phyloP scores from a whole-genome alignment of 2,329 filamentous ascomycete genomes.

The Podosphaera fusca region DNA sequence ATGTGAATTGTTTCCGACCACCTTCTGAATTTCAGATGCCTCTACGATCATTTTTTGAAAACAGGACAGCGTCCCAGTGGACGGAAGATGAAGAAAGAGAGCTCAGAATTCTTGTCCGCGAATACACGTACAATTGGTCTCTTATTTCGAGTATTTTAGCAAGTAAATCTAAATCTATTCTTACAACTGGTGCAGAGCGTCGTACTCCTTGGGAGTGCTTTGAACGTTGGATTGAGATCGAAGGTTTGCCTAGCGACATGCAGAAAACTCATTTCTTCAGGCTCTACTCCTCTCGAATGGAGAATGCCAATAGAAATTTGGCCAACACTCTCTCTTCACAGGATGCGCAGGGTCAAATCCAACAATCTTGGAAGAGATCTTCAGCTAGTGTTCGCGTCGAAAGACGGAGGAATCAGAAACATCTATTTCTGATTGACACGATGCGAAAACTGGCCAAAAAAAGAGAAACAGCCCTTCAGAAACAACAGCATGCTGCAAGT shows the following conservation, averaged over 20 bases:
- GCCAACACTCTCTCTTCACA: constrained; percentile 15
- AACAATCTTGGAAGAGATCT: constrained; percentile 37
- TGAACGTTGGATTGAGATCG: constrained; percentile 81
- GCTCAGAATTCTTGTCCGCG: constrained; percentile 59
- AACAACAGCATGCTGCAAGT: constrained; percentile 60
- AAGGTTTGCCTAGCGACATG: constrained; percentile 81
- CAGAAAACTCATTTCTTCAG: constrained; percentile 91
- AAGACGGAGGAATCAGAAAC: constrained; percentile 62
- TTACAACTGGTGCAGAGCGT: constrained; percentile 67
- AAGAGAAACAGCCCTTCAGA: constrained; percentile 62
- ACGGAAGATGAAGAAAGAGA: constrained; percentile 77
- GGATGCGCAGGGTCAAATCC: constrained; percentile 22
- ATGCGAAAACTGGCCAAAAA: constrained; percentile 95
- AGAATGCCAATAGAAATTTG: constrained; percentile 31
- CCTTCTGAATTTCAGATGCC: constrained; percentile 87
- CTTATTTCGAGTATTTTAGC: constrained; percentile 66
- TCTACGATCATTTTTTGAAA: constrained; percentile 72
- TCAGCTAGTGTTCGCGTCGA: constrained; percentile 72
- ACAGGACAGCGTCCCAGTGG: constrained; percentile 73
- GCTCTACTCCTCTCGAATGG: constrained; percentile 36
- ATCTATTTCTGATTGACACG: constrained; percentile 72
- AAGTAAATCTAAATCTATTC: constrained; percentile 49
- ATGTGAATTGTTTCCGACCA: constrained; percentile 77
- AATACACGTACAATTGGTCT: constrained; percentile 96
- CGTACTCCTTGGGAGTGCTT: constrained; percentile 97